Evolutionary conservation across 2,329 filamentous ascomycete genomes (phyloP).

Genomic region (Fusarium decemcellulare): DNA sequence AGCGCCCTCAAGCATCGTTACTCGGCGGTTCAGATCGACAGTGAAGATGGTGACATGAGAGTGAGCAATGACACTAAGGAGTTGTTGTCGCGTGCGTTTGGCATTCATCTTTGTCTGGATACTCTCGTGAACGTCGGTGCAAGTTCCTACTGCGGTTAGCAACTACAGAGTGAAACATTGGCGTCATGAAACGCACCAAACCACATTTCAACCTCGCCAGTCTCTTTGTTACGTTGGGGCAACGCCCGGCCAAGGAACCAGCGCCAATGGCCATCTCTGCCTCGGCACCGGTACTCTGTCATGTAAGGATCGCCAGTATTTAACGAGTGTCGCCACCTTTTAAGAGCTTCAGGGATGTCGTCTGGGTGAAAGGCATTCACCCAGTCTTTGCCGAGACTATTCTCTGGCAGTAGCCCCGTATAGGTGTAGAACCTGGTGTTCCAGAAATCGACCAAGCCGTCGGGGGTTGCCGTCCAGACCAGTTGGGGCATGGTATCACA

Average conservation of each 20-base stretch:
- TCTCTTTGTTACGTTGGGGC: slow-evolving; percentile 75
- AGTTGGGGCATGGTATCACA: slow-evolving; percentile 81
- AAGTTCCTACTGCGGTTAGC: slow-evolving; percentile 64
- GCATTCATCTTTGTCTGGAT: slow-evolving; percentile 78
- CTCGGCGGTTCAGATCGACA: slow-evolving; percentile 71
- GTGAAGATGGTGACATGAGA: slow-evolving; percentile 84
- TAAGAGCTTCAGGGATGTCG: slow-evolving; percentile 70
- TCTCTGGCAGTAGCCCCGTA: slow-evolving; percentile 75
- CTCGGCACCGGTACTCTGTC: slow-evolving; percentile 79
- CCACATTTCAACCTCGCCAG: slow-evolving; percentile 82
- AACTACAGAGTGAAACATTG: neutral
- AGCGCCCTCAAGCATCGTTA: slow-evolving; percentile 80
- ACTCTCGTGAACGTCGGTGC: slow-evolving; percentile 83
- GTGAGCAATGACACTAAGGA: slow-evolving; percentile 81
- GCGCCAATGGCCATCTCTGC: slow-evolving; percentile 77
- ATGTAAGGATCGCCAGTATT: slow-evolving; percentile 77
- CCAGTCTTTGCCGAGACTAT: slow-evolving; percentile 76
- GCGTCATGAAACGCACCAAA: slow-evolving; percentile 66
- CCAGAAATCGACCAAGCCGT: slow-evolving; percentile 80
- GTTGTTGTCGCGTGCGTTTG: slow-evolving; percentile 76
- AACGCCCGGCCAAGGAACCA: slow-evolving; percentile 85
- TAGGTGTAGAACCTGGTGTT: slow-evolving; percentile 86
- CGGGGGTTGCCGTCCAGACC: slow-evolving; percentile 80
- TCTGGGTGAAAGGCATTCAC: slow-evolving; percentile 77
- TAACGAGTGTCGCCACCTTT: slow-evolving; percentile 74